Evolutionary conservation across 371 early-diverging fungal species (phyloP), one percentile per base, ranked within the genome.

Genomic region (Mucor circinelloides): DNA sequence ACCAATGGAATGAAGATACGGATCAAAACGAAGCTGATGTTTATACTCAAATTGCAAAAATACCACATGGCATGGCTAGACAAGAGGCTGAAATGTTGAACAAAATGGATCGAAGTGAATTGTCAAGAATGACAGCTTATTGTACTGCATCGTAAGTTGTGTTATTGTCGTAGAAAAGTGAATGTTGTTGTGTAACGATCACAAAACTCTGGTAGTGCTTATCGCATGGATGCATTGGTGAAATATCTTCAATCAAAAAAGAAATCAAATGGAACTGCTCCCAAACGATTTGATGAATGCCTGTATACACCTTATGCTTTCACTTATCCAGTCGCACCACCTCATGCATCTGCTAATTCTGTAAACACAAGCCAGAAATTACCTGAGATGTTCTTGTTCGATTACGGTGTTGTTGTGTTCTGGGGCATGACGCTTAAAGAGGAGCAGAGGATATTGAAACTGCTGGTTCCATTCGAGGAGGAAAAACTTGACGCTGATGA

Each of bases 331-430:
- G n/a, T 71, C 3, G 60, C 72, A 3, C 84, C 84, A 34, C 84
- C 81, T 48, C 59, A 63, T n/a, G 9, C 46, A 34, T 21, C 32
- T 55, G 67, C 59, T 9, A 6, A 36, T n/a, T 38, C 17, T 38
- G 12, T 66, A 7, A 21, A 30, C 40, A 55, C 21, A 52, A 44
- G 8, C n/a, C 46, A 65, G 30, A 52, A 28, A 72, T 58, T 83
- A 60, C 78, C 87, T 30, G 93, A 94, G 71, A 82, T 93, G 58
- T 93, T 93, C 64, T 78, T 92, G 55, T 97, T 97, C 72, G 97
- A 97, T 72, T 97, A 97, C 68, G 97, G 99, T 36, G 97, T 96
- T 2, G 89, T 94, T 9, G 97, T 97, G 1, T 89, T 96, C 70
- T 99, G 99, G 99, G 96, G 96, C 21, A 89, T 99, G 84, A 88